Percentiles rank a stretch among this genome's conserved stretches.
Conservation (phyloP, 495 filamentous ascomycete genomes). For the Mytilinidion resinicola region DNA sequence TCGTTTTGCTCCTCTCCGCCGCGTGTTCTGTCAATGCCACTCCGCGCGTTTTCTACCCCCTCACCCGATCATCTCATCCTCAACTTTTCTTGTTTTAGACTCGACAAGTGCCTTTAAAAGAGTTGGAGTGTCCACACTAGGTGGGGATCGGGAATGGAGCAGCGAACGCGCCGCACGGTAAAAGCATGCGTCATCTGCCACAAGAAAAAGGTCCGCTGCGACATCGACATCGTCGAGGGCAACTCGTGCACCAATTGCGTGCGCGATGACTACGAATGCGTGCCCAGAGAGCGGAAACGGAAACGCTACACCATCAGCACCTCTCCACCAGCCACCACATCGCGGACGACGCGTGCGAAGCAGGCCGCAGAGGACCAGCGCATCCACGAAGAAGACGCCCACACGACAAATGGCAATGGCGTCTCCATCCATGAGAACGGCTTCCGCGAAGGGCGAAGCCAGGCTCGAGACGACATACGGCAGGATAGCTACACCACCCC, state of each 20-base stretch:
- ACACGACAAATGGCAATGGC: not conserved
- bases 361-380: not conserved
- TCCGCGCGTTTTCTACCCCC: too few relatives aligned
- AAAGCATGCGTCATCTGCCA: constrained; percentile 28
- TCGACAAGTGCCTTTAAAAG: too few relatives aligned
- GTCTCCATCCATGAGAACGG: not conserved
- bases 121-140: too few relatives aligned
- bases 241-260: constrained; percentile 16
- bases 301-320: constrained; percentile 22
- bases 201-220: constrained; percentile 27
- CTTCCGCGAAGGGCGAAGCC: not conserved
- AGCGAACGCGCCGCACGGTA: constrained; percentile 15
- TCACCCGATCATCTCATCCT: too few relatives aligned
- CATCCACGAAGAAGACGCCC: not conserved
- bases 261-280: constrained; percentile 24
- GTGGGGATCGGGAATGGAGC: not conserved
- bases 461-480: not conserved
- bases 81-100: too few relatives aligned
- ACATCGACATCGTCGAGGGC: constrained; percentile 19
- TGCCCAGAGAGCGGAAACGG: constrained; percentile 23
- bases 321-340: constrained; percentile 7
- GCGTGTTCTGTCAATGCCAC: too few relatives aligned
- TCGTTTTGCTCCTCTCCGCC: too few relatives aligned
- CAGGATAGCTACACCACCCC: constrained; percentile 10
- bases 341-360: not conserved